These are phyloP conservation scores for Ceratocystis ficicola DNA, from an alignment of 2,329 filamentous ascomycete species.

Conservation along the genomic window DNA sequence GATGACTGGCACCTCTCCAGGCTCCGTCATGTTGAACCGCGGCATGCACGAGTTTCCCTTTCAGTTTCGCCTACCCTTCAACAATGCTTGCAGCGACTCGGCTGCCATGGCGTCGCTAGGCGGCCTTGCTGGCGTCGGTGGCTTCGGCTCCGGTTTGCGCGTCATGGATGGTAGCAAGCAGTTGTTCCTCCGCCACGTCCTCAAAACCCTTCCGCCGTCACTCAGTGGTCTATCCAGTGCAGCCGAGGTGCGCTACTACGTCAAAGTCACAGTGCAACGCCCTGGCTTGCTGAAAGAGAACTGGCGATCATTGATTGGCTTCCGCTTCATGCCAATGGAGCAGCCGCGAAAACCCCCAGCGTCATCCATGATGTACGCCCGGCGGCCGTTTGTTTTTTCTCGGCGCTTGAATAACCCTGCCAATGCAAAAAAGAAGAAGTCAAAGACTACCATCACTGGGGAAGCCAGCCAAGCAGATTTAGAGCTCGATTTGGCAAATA, in stretches of 20 bases:
- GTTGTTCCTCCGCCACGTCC: conserved; percentile 58
- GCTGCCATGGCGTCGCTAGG: conserved; percentile 43
- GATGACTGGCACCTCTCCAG: conserved; percentile 33
- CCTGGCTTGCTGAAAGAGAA: conserved; percentile 86
- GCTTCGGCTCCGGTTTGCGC: conserved; percentile 41
- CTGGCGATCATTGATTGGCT: conserved; percentile 53
- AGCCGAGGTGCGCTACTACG: conserved; percentile 84
- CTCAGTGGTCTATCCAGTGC: conserved; percentile 74
- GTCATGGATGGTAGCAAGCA: conserved; percentile 53
- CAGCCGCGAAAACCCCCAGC: conserved; percentile 58
- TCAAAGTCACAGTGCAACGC: conserved; percentile 90
- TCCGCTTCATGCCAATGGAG: conserved; percentile 89
- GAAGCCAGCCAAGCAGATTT: conserved; percentile 4
- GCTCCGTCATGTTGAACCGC: conserved; percentile 48
- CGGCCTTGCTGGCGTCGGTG: conserved; percentile 43
- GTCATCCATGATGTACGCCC: conserved; percentile 71
- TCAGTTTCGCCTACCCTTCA: conserved; percentile 64
- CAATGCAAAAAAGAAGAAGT: conserved; percentile 19
- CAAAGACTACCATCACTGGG: background rate
- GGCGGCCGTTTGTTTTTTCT: conserved; percentile 52
- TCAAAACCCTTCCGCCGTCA: conserved; percentile 76
- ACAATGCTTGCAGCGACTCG: conserved; percentile 54
- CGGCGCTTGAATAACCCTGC: conserved; percentile 28
- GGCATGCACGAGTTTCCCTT: conserved; percentile 69
- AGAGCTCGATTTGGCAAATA: conserved; percentile 20